These are phyloP conservation scores for Pyrenochaeta sp. DNA, from an alignment of 2,329 filamentous ascomycete genomes.

Conservation along the genomic window DNA sequence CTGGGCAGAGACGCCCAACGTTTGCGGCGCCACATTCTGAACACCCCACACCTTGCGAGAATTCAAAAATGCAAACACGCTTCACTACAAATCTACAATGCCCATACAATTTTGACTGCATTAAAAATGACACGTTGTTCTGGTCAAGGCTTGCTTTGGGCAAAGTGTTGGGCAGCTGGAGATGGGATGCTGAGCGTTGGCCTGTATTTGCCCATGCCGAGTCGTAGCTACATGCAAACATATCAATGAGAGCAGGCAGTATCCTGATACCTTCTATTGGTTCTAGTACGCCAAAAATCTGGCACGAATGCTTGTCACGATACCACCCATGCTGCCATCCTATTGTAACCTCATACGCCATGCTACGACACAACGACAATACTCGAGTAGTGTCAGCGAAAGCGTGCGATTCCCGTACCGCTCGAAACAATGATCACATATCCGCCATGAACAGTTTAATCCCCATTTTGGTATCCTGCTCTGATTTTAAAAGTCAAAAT, in stretches of 20 bases:
- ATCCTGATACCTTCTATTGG: constrained; percentile 3
- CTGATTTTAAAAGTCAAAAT: background rate
- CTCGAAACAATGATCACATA: background rate
- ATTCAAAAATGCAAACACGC: too few species aligned
- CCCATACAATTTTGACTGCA: too few species aligned
- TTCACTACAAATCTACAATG: too few species aligned
- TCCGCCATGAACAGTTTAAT: background rate
- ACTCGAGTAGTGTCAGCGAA: background rate
- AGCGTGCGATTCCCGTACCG: background rate
- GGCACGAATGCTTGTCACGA: constrained; percentile 5
- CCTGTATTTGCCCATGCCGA: too few species aligned
- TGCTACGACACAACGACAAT: constrained; percentile 1
- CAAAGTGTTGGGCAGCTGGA: too few species aligned
- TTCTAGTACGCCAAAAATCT: constrained; percentile 5
- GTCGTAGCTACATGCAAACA: too few species aligned
- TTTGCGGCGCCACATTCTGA: background rate
- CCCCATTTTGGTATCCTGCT: constrained; percentile 1
- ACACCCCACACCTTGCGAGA: too few species aligned
- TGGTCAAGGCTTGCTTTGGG: too few species aligned
- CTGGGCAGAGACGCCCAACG: background rate
- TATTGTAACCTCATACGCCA: constrained; percentile 10
- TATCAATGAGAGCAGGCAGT: background rate
- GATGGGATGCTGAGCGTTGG: too few species aligned
- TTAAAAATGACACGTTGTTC: too few species aligned
- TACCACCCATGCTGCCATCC: constrained; percentile 10